Base-by-base conservation (phyloP, 495 filamentous ascomycete species). In the Mytilinidion resinicola region DNA sequence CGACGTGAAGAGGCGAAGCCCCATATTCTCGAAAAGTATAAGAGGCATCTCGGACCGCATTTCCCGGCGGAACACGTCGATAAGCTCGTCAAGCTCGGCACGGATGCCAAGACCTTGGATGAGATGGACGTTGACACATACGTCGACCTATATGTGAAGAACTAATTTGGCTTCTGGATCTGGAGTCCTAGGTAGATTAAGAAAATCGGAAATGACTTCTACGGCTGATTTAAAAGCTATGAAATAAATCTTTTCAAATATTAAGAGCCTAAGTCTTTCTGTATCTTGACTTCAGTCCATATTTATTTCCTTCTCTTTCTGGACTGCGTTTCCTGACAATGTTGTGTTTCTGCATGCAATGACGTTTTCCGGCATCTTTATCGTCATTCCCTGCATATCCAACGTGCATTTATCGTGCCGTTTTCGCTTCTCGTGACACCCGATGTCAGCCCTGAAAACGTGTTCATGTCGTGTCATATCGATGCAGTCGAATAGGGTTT, bases 1-100 rank as follows among this genome's bases (percentile, higher is more conserved):
- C 82, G 93, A 58, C 85, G 93, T 67, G 89, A 93, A 69, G 93
- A 98, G 80, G 93, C 95, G 61, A 98, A 97, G 80, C 93, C 93
- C 42, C 85, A 96, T 70, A 95, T 98, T 57, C 71, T 96, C 58
- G 83, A 82, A 64, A 98, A 98, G 80, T 98, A 93, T 75, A 86
- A 90, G 83, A 83, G 89, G 66, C 95, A 97, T 75, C 74, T 96
- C 20, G 81, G 82, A 66, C 86, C 87, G 14, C 91, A 95, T 76
- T 96, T 87, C 67, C 76, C 81, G 54, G 76, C 87, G 72, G 77
- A 78, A 35, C 85, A 84, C 67, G 87, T 95, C 20, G 78, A 87
- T 72, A 79, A 90, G 75, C 79, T 98, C 58, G 76, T 96, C 37
- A 77, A 87, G 63, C 72, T 96, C 53, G 88, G 87, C 60, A 80